Percentiles rank a stretch among this genome's conserved stretches.
These are phyloP conservation scores for Backusella mclennaniae DNA, from an alignment of 192 early-diverging fungal species.

Conservation along the genomic window DNA sequence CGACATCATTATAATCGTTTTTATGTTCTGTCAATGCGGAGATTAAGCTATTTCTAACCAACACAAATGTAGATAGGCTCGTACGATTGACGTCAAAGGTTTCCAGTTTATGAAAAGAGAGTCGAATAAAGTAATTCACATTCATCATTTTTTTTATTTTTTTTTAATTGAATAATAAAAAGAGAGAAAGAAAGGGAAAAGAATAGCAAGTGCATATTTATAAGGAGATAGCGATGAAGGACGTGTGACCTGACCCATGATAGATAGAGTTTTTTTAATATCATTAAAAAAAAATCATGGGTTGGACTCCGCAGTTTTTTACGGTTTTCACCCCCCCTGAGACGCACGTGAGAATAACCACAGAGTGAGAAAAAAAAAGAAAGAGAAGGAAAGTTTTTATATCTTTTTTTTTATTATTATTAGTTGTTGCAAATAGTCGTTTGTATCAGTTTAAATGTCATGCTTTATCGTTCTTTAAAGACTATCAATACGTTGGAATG, in stretches of 20 bases:
- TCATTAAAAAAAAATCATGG: not conserved
- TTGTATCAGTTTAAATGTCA: not conserved
- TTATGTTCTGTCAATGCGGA: not conserved
- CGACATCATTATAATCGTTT: not conserved
- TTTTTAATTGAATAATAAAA: not conserved
- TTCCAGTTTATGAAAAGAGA: slow-evolving; percentile 11
- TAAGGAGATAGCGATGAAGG: not conserved
- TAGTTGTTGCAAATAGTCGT: not conserved
- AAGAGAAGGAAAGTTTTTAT: not conserved
- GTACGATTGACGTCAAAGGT: not conserved
- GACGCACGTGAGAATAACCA: not conserved
- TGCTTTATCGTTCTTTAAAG: slow-evolving; percentile 6
- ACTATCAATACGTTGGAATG: slow-evolving; percentile 66
- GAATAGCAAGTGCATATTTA: not conserved
- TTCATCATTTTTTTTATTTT: not conserved
- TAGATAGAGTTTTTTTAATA: too few relatives aligned
- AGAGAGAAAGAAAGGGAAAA: not conserved
- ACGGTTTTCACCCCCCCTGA: not conserved
- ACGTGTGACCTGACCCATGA: not conserved
- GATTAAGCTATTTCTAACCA: not conserved
- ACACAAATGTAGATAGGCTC: slow-evolving; percentile 10
- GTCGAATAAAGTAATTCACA: not conserved
- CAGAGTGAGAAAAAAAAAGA: not conserved
- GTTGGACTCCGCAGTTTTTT: not conserved
- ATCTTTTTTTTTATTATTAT: not conserved